A percentile compares a stretch with the other conserved stretches of the same genome.
These are phyloP conservation scores for Cladophialophora yegresii DNA, from an alignment of 2,329 filamentous ascomycete genomes.

Conservation along the genomic window DNA sequence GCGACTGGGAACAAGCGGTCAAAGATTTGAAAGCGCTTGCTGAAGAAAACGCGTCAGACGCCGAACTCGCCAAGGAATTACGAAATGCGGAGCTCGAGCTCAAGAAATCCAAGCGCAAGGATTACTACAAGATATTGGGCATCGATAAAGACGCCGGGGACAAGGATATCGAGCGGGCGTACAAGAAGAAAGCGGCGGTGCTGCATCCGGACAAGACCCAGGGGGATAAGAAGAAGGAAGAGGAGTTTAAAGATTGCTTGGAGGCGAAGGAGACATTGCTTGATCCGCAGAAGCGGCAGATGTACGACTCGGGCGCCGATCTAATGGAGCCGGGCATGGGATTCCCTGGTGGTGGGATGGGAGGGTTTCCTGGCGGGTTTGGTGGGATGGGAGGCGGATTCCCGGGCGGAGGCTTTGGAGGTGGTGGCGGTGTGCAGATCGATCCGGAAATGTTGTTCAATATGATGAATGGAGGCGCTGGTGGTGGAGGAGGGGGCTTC, in stretches of 20 bases:
- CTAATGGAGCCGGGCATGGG: constrained; percentile 84
- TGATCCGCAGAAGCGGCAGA: constrained; percentile 87
- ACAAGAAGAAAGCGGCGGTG: constrained; percentile 88
- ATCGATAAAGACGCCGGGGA: constrained; percentile 83
- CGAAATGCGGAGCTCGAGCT: constrained; percentile 89
- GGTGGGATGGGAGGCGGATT: constrained; percentile 49
- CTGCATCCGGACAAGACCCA: constrained; percentile 98
- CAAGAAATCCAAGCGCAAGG: constrained; percentile 96
- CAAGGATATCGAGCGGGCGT: constrained; percentile 90
- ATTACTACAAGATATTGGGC: constrained; percentile 97
- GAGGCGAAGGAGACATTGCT: constrained; percentile 96
- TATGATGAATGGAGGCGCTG: constrained; percentile 44
- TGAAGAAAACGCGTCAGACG: constrained; percentile 80
- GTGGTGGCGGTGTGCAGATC: constrained; percentile 44
- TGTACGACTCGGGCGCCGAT: constrained; percentile 91
- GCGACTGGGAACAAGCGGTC: constrained; percentile 88
- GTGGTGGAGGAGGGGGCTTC: constrained; percentile 27
- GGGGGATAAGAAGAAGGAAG: constrained; percentile 77
- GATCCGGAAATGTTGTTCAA: constrained; percentile 44
- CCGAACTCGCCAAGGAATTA: constrained; percentile 78
- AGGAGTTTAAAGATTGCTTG: constrained; percentile 95
- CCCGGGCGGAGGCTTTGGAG: constrained; percentile 40
- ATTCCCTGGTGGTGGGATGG: constrained; percentile 52
- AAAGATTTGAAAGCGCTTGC: constrained; percentile 84
- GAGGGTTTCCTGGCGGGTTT: constrained; percentile 44